These are phyloP conservation scores for Umbelopsis sp. DNA, from an alignment of 192 early-diverging fungal species.

Conservation along the genomic window DNA sequence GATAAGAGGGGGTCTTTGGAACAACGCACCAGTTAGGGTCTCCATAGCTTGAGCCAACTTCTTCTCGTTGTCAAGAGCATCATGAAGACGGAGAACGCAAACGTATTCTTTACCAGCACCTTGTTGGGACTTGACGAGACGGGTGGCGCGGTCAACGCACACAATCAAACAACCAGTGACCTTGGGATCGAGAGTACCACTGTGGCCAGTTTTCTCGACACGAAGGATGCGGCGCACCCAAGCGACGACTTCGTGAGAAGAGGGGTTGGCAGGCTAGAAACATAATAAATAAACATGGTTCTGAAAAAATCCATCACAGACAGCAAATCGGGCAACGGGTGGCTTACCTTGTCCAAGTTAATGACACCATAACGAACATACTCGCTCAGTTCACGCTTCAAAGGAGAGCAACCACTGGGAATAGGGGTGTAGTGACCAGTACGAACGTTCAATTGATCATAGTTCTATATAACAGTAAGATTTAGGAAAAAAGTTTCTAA, in stretches of 20 bases:
- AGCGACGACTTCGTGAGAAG: slow-evolving; percentile 99
- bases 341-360: slow-evolving; percentile 89
- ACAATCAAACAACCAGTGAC: slow-evolving; percentile 99
- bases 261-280: slow-evolving; percentile 89
- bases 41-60: slow-evolving; percentile 86
- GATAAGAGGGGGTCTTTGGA: slow-evolving; percentile 98
- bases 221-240: slow-evolving; percentile 98
- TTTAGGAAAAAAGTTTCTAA: background rate
- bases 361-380: slow-evolving; percentile 98
- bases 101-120: slow-evolving; percentile 99
- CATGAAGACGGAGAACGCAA: slow-evolving; percentile 91
- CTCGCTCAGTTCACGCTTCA: slow-evolving; percentile 89
- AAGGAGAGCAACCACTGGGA: slow-evolving; percentile 89
- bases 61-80: slow-evolving; percentile 88
- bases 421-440: slow-evolving; percentile 99
- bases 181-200: slow-evolving; percentile 98
- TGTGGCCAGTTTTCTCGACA: slow-evolving; percentile 98
- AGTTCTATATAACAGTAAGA: slow-evolving; percentile 64
- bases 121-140: slow-evolving; percentile 99
- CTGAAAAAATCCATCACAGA: background rate
- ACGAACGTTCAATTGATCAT: slow-evolving; percentile 96
- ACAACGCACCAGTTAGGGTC: slow-evolving; percentile 96
- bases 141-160: slow-evolving; percentile 97
- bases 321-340: background rate
- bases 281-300: background rate